These are phyloP conservation scores for Falciphora oryzae DNA, from an alignment of 2,329 filamentous ascomycete species.

Conservation along the genomic window DNA sequence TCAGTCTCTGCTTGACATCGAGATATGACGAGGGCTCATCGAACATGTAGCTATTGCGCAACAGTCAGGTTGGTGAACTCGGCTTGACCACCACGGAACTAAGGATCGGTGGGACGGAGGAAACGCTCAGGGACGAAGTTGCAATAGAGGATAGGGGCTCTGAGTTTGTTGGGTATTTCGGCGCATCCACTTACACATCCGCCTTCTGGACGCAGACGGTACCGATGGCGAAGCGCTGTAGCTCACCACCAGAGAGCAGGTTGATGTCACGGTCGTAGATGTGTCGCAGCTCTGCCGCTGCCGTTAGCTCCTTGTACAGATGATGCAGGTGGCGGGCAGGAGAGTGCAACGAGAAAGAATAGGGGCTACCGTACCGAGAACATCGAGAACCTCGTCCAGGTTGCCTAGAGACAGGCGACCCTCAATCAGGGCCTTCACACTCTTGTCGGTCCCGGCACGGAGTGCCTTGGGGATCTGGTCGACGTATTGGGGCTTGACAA, in stretches of 20 bases:
- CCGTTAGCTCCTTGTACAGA: constrained; percentile 11
- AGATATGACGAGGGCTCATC: constrained; percentile 98
- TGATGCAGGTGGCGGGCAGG: background rate
- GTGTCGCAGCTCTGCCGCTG: constrained; percentile 64
- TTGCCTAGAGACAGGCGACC: constrained; percentile 73
- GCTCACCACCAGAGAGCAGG: constrained; percentile 90
- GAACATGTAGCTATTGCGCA: constrained; percentile 74
- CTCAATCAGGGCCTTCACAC: constrained; percentile 73
- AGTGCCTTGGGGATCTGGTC: constrained; percentile 96
- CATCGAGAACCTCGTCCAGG: constrained; percentile 72
- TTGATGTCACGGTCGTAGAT: constrained; percentile 89
- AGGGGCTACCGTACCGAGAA: constrained; percentile 43
- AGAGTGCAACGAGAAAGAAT: background rate
- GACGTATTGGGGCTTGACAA: constrained; percentile 99
- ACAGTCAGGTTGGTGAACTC: background rate
- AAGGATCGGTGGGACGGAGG: no score
- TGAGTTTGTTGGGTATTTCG: background rate
- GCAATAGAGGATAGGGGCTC: background rate
- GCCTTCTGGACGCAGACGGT: constrained; percentile 93
- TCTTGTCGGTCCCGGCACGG: constrained; percentile 66
- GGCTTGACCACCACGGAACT: background rate
- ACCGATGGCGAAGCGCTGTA: constrained; percentile 96
- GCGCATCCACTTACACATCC: constrained; percentile 61
- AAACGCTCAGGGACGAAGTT: background rate
- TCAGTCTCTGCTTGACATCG: constrained; percentile 98